Conservation (phyloP, 208 protist species). For the Novymonas esmeraldas region DNA sequence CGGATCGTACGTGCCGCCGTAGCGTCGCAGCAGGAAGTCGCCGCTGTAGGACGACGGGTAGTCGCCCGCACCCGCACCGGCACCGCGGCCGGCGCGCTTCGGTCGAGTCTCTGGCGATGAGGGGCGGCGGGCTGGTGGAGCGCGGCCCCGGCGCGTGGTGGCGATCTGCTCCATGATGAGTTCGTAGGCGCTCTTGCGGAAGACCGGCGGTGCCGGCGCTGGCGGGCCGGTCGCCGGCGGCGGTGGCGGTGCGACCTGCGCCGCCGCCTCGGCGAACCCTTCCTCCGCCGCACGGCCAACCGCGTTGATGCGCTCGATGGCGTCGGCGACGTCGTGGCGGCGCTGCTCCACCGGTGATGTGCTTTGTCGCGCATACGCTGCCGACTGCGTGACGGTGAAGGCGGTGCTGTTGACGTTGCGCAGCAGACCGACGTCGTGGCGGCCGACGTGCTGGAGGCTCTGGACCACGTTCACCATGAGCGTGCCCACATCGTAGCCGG, state of each 20-base stretch:
- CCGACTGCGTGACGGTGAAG: conserved; percentile 81
- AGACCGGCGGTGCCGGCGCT: conserved; percentile 11
- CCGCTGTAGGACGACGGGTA: conserved; percentile 27
- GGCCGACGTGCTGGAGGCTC: conserved; percentile 78
- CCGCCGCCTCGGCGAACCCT: conserved; percentile 32
- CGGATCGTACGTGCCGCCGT: conserved; percentile 58
- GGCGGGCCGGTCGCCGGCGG: neutral
- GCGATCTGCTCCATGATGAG: conserved; percentile 47
- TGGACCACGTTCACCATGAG: conserved; percentile 66
- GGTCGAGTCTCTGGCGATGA: conserved; percentile 1
- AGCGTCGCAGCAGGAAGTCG: conserved; percentile 73
- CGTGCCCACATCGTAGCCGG: conserved; percentile 70
- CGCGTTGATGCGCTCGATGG: conserved; percentile 61
- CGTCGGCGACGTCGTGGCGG: conserved; percentile 49
- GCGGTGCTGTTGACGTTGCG: conserved; percentile 78
- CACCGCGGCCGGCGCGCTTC: neutral
- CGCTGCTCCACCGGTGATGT: conserved; percentile 46
- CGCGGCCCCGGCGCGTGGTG: conserved; percentile 8
- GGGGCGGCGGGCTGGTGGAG: conserved; percentile 2
- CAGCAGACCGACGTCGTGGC: conserved; percentile 81
- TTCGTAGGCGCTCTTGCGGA: conserved; percentile 59
- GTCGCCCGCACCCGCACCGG: conserved; percentile 4
- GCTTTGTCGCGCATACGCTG: conserved; percentile 49
- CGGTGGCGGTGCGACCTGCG: conserved; percentile 1
- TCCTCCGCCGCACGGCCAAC: conserved; percentile 35